Evolutionary conservation across 2,329 filamentous ascomycete genomes (phyloP).

Genomic region (Tympanopsis confertula): DNA sequence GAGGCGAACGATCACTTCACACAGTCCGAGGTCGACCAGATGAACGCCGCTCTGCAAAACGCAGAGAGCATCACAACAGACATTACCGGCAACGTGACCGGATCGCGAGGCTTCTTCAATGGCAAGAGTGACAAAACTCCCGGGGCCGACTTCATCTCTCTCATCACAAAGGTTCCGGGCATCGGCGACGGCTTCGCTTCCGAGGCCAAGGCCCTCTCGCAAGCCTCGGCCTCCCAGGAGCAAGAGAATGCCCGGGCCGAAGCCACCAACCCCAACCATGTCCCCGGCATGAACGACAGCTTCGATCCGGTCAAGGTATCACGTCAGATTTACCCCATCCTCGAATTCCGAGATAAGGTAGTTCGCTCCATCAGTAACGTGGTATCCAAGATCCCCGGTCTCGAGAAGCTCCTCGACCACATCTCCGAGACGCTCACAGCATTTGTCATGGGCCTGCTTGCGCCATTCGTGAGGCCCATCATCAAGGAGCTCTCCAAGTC

Average conservation of each 20-base stretch:
- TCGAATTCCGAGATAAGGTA: constrained; percentile 87
- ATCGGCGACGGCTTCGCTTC: constrained; percentile 53
- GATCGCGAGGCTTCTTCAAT: constrained; percentile 21
- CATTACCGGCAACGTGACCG: constrained; percentile 13
- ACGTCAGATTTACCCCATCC: constrained; percentile 82
- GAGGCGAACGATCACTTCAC: constrained; percentile 77
- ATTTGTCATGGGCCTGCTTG: constrained; percentile 80
- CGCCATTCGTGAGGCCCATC: constrained; percentile 83
- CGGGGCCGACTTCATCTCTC: constrained; percentile 51
- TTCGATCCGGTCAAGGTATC: constrained; percentile 72
- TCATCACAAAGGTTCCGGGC: constrained; percentile 66
- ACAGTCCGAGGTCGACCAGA: constrained; percentile 73
- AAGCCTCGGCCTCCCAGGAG: constrained; percentile 50
- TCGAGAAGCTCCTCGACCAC: constrained; percentile 82
- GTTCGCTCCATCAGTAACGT: constrained; percentile 75
- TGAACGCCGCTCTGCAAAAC: constrained; percentile 63
- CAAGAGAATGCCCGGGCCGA: constrained; percentile 34
- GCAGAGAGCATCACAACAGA: constrained; percentile 38
- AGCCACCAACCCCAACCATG: constrained; percentile 39
- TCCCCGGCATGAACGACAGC: constrained; percentile 63
- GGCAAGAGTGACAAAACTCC: constrained; percentile 20
- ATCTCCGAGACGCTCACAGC: constrained; percentile 87
- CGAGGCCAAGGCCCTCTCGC: constrained; percentile 53
- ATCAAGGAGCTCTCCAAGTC: constrained; percentile 77
- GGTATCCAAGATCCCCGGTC: constrained; percentile 81